Percentiles rank a stretch among this genome's conserved stretches.
Conservation (phyloP, 176 grass and related monocot genomes). For the Oryza glumipatula region DNA sequence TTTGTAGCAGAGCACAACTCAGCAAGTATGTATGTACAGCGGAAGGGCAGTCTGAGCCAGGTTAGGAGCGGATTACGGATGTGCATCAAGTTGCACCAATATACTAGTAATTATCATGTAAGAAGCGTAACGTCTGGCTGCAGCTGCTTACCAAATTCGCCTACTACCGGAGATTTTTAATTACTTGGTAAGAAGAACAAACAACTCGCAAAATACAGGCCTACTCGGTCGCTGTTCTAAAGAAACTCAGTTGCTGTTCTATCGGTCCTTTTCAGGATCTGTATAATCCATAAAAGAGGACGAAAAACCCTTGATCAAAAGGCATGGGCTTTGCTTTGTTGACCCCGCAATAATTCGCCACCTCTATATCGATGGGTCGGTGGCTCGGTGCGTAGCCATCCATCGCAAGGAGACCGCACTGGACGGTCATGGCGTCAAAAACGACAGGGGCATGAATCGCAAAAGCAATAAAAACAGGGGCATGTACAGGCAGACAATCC, state of each 20-base stretch:
- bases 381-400: neutral
- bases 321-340: constrained; percentile 31
- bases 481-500: neutral
- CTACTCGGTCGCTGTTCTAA: neutral
- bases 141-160: neutral
- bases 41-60: neutral
- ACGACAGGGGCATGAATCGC: neutral
- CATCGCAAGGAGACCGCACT: constrained; percentile 7
- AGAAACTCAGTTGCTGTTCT: neutral
- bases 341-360: constrained; percentile 13
- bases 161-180: neutral
- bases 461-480: too few relatives aligned
- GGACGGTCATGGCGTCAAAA: constrained; percentile 9
- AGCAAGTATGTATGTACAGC: neutral
- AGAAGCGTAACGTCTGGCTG: too few relatives aligned
- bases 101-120: neutral
- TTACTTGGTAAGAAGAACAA: neutral
- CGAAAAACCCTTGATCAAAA: neutral
- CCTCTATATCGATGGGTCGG: neutral
- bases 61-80: neutral
- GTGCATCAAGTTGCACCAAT: neutral
- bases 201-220: neutral
- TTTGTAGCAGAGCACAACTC: constrained; percentile 9
- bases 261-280: constrained; percentile 31
- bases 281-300: neutral